Conservation (phyloP, 176 grass and related monocot genomes). For the Triticum aestivum region IWGSC_CS_RefSeq_v2.1 NC_057809.1:139252337-139252836, state of each 20-base stretch:
- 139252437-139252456: too few species aligned
- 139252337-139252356: too few species aligned
- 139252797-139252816: not conserved
- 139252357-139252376: too few species aligned
- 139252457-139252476: not conserved
- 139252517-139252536: not conserved
- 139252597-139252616: not conserved
- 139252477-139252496: not conserved
- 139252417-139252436: too few species aligned
- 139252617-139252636: constrained; percentile 1
- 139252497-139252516: not conserved
- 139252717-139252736: not conserved
- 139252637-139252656: not conserved
- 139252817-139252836: not conserved
- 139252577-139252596: not conserved
- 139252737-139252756: not conserved
- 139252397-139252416: too few species aligned
- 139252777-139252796: not conserved
- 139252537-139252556: not conserved
- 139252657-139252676: not conserved
- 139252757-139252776: not conserved
- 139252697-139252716: not conserved
- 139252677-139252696: not conserved
- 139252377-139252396: too few species aligned
- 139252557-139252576: not conserved